Conservation (phyloP, 371 early-diverging fungal species). For the Parasitella parasitica region DNA sequence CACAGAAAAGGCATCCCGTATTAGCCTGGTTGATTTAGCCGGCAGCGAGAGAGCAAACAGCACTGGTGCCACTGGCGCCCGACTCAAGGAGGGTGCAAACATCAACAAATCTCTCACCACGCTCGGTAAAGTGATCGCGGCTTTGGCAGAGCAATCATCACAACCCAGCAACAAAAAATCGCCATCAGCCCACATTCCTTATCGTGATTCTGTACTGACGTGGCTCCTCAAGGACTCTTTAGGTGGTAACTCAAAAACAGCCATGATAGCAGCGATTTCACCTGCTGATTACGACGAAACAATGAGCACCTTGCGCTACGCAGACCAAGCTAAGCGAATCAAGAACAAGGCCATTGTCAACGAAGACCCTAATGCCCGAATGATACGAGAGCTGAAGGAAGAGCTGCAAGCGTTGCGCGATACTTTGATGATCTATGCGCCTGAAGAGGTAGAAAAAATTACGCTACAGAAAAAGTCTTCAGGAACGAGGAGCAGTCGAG, state of each 20-base stretch:
- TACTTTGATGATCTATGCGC: slow-evolving; percentile 60
- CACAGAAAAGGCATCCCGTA: slow-evolving; percentile 71
- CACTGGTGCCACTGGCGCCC: slow-evolving; percentile 89
- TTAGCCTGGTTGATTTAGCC: slow-evolving; percentile 79
- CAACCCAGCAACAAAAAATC: background rate
- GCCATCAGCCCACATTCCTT: slow-evolving; percentile 59
- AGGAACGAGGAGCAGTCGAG: background rate
- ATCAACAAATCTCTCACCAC: slow-evolving; percentile 96
- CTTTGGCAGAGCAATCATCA: slow-evolving; percentile 74
- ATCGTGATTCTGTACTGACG: slow-evolving; percentile 87
- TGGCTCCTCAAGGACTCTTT: slow-evolving; percentile 91
- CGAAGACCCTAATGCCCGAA: slow-evolving; percentile 76
- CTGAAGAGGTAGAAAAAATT: slow-evolving; percentile 41
- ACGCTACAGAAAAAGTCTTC: slow-evolving; percentile 15
- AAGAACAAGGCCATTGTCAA: slow-evolving; percentile 88
- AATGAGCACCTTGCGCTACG: slow-evolving; percentile 90
- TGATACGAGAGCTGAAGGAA: slow-evolving; percentile 80
- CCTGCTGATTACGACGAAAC: slow-evolving; percentile 83
- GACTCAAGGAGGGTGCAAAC: slow-evolving; percentile 95
- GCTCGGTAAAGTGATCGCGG: slow-evolving; percentile 94
- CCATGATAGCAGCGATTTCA: slow-evolving; percentile 86
- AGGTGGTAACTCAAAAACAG: slow-evolving; percentile 88
- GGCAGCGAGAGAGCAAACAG: slow-evolving; percentile 94
- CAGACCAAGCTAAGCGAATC: slow-evolving; percentile 88
- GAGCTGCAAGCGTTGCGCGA: slow-evolving; percentile 71